These are phyloP conservation scores for Capsicum chinense DNA, from an alignment of 257 asterid genomes.

Conservation along the genomic window DNA sequence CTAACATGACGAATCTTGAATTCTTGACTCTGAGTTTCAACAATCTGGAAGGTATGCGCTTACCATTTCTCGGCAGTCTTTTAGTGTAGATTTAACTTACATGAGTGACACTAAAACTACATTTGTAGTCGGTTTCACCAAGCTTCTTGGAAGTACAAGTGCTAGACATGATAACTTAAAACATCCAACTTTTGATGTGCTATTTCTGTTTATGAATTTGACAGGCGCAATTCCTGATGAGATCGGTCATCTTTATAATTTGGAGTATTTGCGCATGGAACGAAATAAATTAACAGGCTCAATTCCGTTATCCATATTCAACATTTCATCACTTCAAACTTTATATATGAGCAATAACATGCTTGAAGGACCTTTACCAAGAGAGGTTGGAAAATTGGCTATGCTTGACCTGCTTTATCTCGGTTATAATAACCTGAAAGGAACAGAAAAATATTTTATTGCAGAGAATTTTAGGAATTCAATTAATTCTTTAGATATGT, in stretches of 20 bases:
- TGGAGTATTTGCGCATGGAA: background rate
- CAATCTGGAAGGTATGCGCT: background rate
- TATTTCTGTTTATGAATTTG: background rate
- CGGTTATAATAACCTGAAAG: slow-evolving; percentile 35
- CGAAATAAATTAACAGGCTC: slow-evolving; percentile 27
- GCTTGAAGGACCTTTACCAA: background rate
- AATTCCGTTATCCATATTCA: slow-evolving; percentile 34
- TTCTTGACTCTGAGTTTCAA: background rate
- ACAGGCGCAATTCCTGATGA: slow-evolving; percentile 21
- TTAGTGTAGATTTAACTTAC: too few relatives aligned
- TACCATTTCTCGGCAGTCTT: background rate
- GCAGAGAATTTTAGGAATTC: background rate
- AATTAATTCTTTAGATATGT: background rate
- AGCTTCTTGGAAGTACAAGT: too few relatives aligned
- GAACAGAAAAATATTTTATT: slow-evolving; percentile 7
- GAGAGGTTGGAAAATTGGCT: background rate
- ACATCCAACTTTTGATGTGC: too few relatives aligned
- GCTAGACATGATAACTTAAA: background rate
- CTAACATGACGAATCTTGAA: too few relatives aligned
- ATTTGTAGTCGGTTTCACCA: too few relatives aligned
- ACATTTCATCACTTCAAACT: slow-evolving; percentile 34
- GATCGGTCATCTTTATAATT: background rate
- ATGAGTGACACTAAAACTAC: too few relatives aligned
- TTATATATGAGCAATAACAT: slow-evolving; percentile 21
- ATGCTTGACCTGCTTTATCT: slow-evolving; percentile 29